Evolutionary conservation across 164 flowering plant genomes (phyloP), one percentile per base, ranked within the genome.

Genomic region (Vitis amurensis): DNA sequence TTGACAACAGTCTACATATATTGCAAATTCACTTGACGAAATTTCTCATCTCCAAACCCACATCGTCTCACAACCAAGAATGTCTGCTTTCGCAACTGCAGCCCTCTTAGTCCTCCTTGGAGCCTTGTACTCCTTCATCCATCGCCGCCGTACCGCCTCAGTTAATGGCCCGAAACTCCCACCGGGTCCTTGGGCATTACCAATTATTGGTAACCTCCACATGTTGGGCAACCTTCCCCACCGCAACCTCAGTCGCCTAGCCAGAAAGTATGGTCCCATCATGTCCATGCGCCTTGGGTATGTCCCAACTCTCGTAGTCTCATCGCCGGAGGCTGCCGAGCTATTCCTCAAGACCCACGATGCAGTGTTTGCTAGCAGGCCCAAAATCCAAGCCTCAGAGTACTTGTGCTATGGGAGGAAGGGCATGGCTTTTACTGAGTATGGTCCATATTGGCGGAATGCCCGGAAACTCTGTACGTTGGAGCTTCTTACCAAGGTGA

Each of bases 391-490:
- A 61, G 72, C 70, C 0, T 64, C 70, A 1, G 37, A 74, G 29
- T 58, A 70, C 68, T 15, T 73, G 9, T n/a, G 55, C 4, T 77
- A 73, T 15, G 73, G 69, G 0, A 7, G 23, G 2, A 66, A 59
- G 19, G 77, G 63, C 66, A 4, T 81, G 58, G 16, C 23, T 10
- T 64, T 72, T 30, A 1, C 71, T 0, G 19, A 67, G 11, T 78
- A 81, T 27, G 81, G 84, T 15, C 30, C 77, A 0, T 75, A 81
- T 16, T 81, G 79, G 81, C 77, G 84, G 10, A 47, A 63, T 50
- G 10, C 70, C 3, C 61, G 77, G 14, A 74, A 58, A 13, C 3
- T 78, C 6, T 78, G 80, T 58, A 69, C 72, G 12, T 3, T 72
- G n/a, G 65, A 74, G 66, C 69, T 80, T 0, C 72, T 80, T 6